Conservation (phyloP, 1,284 basidiomycete species). For the Pseudozyma sp. region DNA sequence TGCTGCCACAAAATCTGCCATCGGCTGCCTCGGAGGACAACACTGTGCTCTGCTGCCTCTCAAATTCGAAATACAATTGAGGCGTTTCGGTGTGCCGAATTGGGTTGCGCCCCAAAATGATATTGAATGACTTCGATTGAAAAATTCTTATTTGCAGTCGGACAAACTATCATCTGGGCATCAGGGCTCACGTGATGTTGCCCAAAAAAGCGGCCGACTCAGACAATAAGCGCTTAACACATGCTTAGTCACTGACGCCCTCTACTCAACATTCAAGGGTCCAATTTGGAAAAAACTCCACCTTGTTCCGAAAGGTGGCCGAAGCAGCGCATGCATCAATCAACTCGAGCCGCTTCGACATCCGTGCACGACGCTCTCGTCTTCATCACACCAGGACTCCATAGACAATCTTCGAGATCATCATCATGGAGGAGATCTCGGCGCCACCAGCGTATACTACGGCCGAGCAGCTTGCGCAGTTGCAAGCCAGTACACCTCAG, state of each 20-base stretch:
- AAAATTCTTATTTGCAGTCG: too few relatives aligned
- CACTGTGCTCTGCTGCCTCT: too few relatives aligned
- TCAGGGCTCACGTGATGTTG: too few relatives aligned
- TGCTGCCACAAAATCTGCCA: too few relatives aligned
- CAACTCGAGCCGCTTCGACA: neutral
- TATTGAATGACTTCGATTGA: too few relatives aligned
- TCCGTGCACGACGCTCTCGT: constrained; percentile 4
- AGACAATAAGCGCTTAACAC: neutral
- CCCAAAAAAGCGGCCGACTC: too few relatives aligned
- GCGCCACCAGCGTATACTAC: constrained; percentile 28
- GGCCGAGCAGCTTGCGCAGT: constrained; percentile 20
- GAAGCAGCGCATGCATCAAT: constrained; percentile 1
- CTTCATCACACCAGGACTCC: constrained; percentile 1
- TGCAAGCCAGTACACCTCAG: constrained; percentile 46
- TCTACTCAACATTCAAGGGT: neutral
- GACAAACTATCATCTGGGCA: too few relatives aligned
- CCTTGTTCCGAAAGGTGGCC: constrained; percentile 5
- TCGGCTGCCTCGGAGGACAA: too few relatives aligned
- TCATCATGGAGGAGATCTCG: constrained; percentile 23
- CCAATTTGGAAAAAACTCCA: constrained; percentile 1
- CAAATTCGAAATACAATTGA: too few relatives aligned
- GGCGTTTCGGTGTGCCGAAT: too few relatives aligned
- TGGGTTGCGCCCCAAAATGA: too few relatives aligned
- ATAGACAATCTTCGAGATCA: neutral
- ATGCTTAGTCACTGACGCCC: constrained; percentile 13